These are phyloP conservation scores for Apiospora rasikravindrae DNA, from an alignment of 2,329 filamentous ascomycete species.

Conservation along the genomic window DNA sequence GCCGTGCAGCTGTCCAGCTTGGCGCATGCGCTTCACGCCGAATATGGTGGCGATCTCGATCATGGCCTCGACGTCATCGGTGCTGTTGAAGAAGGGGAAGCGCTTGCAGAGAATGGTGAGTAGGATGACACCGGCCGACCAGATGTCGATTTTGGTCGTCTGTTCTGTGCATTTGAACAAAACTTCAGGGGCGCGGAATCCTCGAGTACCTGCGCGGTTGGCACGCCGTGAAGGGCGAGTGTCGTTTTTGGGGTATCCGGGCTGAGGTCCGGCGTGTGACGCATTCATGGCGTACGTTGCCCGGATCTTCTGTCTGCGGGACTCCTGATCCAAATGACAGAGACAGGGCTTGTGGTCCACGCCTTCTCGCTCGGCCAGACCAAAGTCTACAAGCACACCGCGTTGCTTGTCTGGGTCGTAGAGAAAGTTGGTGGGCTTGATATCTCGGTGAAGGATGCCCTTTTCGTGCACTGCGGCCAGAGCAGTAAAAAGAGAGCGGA, in stretches of 20 bases:
- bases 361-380: constrained; percentile 86
- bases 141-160: constrained; percentile 92
- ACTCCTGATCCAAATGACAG: constrained; percentile 71
- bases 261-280: constrained; percentile 57
- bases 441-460: constrained; percentile 89
- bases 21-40: constrained; percentile 82
- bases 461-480: constrained; percentile 82
- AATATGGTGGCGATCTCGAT: constrained; percentile 98
- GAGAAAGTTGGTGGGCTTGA: constrained; percentile 97
- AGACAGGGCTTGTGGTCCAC: constrained; percentile 79
- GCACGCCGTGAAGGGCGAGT: constrained; percentile 85
- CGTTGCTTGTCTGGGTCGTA: constrained; percentile 82
- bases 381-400: constrained; percentile 97
- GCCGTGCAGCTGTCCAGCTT: constrained; percentile 82
- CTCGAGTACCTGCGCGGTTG: constrained; percentile 92
- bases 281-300: constrained; percentile 58
- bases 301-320: constrained; percentile 65
- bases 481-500: constrained; percentile 85
- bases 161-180: constrained; percentile 97
- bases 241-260: constrained; percentile 87
- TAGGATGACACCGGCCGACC: constrained; percentile 96
- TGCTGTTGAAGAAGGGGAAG: constrained; percentile 98
- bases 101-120: constrained; percentile 90
- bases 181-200: constrained; percentile 95
- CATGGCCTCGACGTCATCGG: constrained; percentile 97